These are phyloP conservation scores for Backusella liffmaniae DNA, from an alignment of 192 early-diverging fungal genomes.

Conservation along the genomic window DNA sequence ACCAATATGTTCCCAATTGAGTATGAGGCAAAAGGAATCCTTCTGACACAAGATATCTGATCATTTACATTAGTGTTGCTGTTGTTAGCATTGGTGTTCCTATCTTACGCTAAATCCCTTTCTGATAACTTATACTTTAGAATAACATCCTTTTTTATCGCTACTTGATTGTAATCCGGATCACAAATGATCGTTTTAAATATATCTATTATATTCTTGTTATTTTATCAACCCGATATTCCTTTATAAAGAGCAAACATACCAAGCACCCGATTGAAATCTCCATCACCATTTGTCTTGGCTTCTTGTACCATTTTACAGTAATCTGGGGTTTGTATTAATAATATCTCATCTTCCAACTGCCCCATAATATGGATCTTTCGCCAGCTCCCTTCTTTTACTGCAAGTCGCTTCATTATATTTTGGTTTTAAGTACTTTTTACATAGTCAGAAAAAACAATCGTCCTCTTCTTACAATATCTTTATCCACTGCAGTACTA, in stretches of 20 bases:
- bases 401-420: slow-evolving; percentile 30
- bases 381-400: slow-evolving; percentile 33
- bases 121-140: slow-evolving; percentile 29
- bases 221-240: not conserved
- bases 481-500: slow-evolving; percentile 42
- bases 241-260: not conserved
- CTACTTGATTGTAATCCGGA: slow-evolving; percentile 27
- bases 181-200: slow-evolving; percentile 33
- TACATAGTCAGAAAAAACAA: not conserved
- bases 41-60: slow-evolving; percentile 21
- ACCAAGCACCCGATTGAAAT: slow-evolving; percentile 13
- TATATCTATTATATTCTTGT: slow-evolving; percentile 18
- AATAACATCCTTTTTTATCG: slow-evolving; percentile 37
- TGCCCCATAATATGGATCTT: slow-evolving; percentile 44
- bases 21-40: slow-evolving; percentile 30
- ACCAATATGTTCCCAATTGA: slow-evolving; percentile 36
- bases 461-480: slow-evolving; percentile 33
- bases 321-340: slow-evolving; percentile 44
- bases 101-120: slow-evolving; percentile 40
- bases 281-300: slow-evolving; percentile 34
- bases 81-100: not conserved
- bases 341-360: slow-evolving; percentile 43
- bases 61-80: not conserved
- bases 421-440: not conserved
- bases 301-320: slow-evolving; percentile 33